Evolutionary conservation across 306 rosid species (phyloP).

Genomic region (Vicia faba): DNA sequence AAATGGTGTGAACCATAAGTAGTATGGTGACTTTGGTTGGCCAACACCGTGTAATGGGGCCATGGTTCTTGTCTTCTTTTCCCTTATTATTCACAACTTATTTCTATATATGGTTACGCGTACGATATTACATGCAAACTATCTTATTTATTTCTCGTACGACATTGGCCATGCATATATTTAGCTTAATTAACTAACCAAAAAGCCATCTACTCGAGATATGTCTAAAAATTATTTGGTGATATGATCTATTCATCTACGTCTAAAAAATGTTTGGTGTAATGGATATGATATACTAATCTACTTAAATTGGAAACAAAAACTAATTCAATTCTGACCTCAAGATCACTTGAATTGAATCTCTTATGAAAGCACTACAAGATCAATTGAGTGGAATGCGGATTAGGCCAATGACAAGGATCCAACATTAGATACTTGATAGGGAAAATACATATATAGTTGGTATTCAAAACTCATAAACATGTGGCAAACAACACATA

Average conservation of each 20-base stretch:
- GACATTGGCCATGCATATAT: constrained; percentile 29
- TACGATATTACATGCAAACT: constrained; percentile 28
- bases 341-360: constrained; percentile 33
- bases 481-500: constrained; percentile 49
- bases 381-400: constrained; percentile 40
- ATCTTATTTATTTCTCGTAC: not conserved
- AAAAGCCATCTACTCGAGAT: constrained; percentile 15
- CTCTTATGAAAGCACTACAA: constrained; percentile 20
- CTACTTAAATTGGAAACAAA: constrained; percentile 2
- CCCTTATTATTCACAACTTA: constrained; percentile 1
- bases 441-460: constrained; percentile 29
- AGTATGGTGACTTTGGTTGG: constrained; percentile 27
- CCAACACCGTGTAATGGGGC: constrained; percentile 31
- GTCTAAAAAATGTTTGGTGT: constrained; percentile 32
- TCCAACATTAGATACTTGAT: constrained; percentile 39
- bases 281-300: constrained; percentile 33
- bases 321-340: constrained; percentile 17
- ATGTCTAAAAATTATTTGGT: constrained; percentile 31
- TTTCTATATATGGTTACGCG: not conserved
- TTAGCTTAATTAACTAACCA: constrained; percentile 20
- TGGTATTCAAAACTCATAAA: constrained; percentile 26
- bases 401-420: constrained; percentile 66
- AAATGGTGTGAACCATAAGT: constrained; percentile 9
- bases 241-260: constrained; percentile 31
- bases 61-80: constrained; percentile 28